phyloP scores from a whole-genome alignment of 768 basidiomycete species.

The Cyclocybe aegerita region DNA sequence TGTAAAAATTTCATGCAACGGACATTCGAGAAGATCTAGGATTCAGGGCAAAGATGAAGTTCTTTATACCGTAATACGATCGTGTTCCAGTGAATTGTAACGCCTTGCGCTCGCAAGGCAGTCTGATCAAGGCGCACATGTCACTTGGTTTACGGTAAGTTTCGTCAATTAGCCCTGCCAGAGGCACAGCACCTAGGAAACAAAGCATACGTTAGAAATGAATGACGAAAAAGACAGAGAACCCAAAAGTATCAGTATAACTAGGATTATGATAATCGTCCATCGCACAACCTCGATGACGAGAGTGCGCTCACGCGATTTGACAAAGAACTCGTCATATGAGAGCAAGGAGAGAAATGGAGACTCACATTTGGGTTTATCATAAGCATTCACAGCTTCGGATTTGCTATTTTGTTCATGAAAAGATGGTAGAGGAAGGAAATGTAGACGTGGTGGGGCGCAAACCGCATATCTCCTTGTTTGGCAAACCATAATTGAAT shows the following conservation, averaged over 20 bases:
- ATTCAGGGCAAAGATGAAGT: too few relatives aligned
- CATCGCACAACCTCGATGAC: slow-evolving; percentile 18
- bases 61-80: too few relatives aligned
- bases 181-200: background rate
- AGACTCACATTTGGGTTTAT: slow-evolving; percentile 3
- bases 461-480: too few relatives aligned
- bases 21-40: background rate
- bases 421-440: too few relatives aligned
- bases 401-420: slow-evolving; percentile 21
- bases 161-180: background rate
- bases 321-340: slow-evolving; percentile 20
- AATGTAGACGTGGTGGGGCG: too few relatives aligned
- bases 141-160: background rate
- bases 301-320: slow-evolving; percentile 21
- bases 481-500: too few relatives aligned
- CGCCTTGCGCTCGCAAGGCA: too few relatives aligned
- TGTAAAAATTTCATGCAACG: background rate
- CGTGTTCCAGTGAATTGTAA: too few relatives aligned
- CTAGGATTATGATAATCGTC: slow-evolving; percentile 22
- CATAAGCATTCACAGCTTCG: slow-evolving; percentile 38
- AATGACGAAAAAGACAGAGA: background rate
- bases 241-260: slow-evolving; percentile 18
- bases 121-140: too few relatives aligned
- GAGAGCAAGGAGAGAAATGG: background rate
- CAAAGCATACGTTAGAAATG: background rate